Base-by-base conservation (phyloP, 805 yeast genomes). In the Diddensiella transvaalensis region DNA sequence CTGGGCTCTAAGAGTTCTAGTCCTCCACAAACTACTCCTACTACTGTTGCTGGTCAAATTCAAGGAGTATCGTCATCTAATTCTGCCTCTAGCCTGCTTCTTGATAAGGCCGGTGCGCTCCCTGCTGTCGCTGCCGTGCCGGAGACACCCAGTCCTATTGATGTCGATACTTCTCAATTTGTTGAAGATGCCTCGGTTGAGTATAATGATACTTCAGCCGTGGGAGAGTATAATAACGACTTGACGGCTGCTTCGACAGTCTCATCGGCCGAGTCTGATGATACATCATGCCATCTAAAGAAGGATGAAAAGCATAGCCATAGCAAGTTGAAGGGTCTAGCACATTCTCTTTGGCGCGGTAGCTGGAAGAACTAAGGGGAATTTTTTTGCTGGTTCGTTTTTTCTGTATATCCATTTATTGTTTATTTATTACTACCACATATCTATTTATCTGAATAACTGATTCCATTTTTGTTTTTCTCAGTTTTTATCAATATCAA, bases 261-360 rank as follows among this genome's bases (percentile, higher is more conserved):
- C n/a, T n/a, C n/a, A n/a, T 42, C 45, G 13, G 24, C 33, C 30
- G 41, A 36, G 15, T 19, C 30, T 33, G 26, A 41, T 36, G 35
- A 26, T 8, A 26, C 32, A 26, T 8, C 32, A 8, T 13, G 32
- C 8, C 32, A 26, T 26, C 32, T 8, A 8, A 26, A 26, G 32
- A 32, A 22, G 24, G 48, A 23, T n/a, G 26, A 22, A 24, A 36
- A 35, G 17, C 42, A 39, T 8, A 24, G 23, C n/a, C 40, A 37
- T 30, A 11, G 36, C 35, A 35, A 44, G 22, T 21, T 40, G 21
- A 48, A 48, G 26, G 51, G 29, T 22, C 26, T 51, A 21, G 54
- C 54, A 4, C 48, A 48, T 18, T 40, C 43, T 5, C 15, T 51
- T 4, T 48, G 44, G 47, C 48, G 26, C 19, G 49, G 52, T 2